Base-by-base conservation (phyloP, 2,329 filamentous ascomycete species). In the Colletotrichum spinosum region DNA sequence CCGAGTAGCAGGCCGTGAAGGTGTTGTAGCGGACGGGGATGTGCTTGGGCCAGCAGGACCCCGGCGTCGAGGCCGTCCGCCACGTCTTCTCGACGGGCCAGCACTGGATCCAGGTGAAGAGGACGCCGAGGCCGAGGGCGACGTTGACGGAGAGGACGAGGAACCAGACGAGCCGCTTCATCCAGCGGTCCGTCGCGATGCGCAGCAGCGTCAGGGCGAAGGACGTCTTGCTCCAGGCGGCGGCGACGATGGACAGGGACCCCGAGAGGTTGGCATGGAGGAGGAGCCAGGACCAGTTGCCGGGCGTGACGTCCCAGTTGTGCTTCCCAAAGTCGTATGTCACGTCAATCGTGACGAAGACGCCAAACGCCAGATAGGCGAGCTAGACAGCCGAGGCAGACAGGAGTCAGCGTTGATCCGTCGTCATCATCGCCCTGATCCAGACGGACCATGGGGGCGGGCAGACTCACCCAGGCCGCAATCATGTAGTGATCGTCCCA, bases 1-100 rank as follows among this genome's bases (percentile, higher is more conserved):
- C 77, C 2, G 77, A 78, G 55, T 78, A 78, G 0, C 69, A 73
- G 69, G 63, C 44, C 6, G 67, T 55, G 45, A 68, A 78, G 0
- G 74, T 70, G 48, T 75, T 76, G 60, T 78, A 77, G 25, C 57
- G 52, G 10, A 77, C 69, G 8, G 76, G 70, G 3, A 74, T 60
- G 1, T 39, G 17, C 15, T 72, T 73, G 1, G 72, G 68, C 70
- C 70, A 71, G 60, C 73, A 75, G 7, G 67, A 69, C 5, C 72
- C 73, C 9, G 64, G 44, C 2, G 69, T 60, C 3, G 56, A 50
- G 7, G 53, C 58, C 6, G 70, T 59, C 63, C 73, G 50, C 63
- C 62, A 75, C 4, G 68, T 67, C 67, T 72, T 73, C 39, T 70
- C 50, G n/a, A 73, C 55, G 0, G 73, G 73, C 42, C 65, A 67